These are phyloP conservation scores for Brachypodium distachyon DNA, from an alignment of 202 grass and related monocot species.

Conservation along the genomic window DNA sequence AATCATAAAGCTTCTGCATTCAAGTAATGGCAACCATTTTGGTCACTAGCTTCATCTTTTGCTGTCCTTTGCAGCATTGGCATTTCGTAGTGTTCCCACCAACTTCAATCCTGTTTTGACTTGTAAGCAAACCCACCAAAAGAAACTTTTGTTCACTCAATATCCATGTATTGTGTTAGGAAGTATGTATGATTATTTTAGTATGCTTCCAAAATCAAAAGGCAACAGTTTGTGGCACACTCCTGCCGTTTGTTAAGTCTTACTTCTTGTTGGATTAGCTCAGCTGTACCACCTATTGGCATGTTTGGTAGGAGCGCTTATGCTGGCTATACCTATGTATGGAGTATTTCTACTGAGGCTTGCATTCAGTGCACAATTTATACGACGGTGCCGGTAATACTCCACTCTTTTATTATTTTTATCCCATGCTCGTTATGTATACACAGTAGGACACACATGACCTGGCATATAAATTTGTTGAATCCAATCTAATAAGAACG, in stretches of 20 bases:
- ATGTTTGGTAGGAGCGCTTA: not conserved
- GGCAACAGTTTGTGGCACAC: not conserved
- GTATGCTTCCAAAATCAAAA: not conserved
- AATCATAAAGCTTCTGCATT: not conserved
- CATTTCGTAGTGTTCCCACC: not conserved
- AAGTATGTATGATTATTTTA: not conserved
- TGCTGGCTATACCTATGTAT: not conserved
- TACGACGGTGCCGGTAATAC: not conserved
- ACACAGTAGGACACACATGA: not conserved
- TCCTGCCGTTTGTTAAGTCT: not conserved
- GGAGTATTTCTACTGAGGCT: not conserved
- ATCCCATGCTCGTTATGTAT: not conserved
- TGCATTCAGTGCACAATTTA: not conserved
- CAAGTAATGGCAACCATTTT: not conserved
- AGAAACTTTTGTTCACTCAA: not conserved
- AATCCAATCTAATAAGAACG: not conserved
- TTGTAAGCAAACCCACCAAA: conserved; percentile 6
- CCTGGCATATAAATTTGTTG: not conserved
- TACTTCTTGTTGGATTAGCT: not conserved
- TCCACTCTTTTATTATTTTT: not conserved
- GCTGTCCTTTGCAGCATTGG: not conserved
- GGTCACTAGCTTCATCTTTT: not conserved
- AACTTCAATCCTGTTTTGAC: conserved; percentile 1
- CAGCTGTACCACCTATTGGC: not conserved
- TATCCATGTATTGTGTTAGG: not conserved